Base-by-base conservation (phyloP, 345 rosid species). In the Heritiera littoralis region DNA sequence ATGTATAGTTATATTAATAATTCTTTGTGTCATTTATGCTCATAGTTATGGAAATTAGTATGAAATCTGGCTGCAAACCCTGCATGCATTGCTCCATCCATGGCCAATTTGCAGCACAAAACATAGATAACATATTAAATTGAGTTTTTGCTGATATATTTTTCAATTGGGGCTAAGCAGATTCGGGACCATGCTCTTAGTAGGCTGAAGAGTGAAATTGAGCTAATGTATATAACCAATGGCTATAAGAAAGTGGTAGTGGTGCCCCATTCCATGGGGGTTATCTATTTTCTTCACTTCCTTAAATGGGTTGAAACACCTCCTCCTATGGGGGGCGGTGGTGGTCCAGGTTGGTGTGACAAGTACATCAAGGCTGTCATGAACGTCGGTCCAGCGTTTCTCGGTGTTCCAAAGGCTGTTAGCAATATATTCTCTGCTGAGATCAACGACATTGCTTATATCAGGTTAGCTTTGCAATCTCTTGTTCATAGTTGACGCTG, bases 241-340 rank as follows among this genome's bases (percentile, higher is more conserved):
- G 88, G 90, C 40, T 48, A 81, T 77, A 89, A 88, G 86, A 92
- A 89, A 88, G 95, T 90, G 67, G 95, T 89, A 32, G 94, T 91
- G 85, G 89, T 91, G 84, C 95, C 98, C 41, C 97, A 94, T 86
- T 91, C 93, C 32, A 91, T 89, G 97, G 94, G 94, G 56, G 92
- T 81, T 61, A 69, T 82, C 76, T 94, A 94, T 85, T 92, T 92
- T 66, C 95, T 94, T 74, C 92, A 94, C 84, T 92, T 94, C 86
- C 91, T 91, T 66, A 91, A 91, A 83, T 92, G 95, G 98, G 92
- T 94, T 51, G 94, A 92, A 87, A 71, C 87, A 60, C 89, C 92
- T 72, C 82, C 89, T 81, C 86, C 87, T 1, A 72, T 84, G 80
- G 92, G 97, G 49, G 95, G 94, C 0, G 87, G 90, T 64, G 94